Percentiles rank a stretch among this genome's conserved stretches.
Evolutionary conservation across 2,329 filamentous ascomycete species (phyloP).

Genomic region (Mariannaea sp.): DNA sequence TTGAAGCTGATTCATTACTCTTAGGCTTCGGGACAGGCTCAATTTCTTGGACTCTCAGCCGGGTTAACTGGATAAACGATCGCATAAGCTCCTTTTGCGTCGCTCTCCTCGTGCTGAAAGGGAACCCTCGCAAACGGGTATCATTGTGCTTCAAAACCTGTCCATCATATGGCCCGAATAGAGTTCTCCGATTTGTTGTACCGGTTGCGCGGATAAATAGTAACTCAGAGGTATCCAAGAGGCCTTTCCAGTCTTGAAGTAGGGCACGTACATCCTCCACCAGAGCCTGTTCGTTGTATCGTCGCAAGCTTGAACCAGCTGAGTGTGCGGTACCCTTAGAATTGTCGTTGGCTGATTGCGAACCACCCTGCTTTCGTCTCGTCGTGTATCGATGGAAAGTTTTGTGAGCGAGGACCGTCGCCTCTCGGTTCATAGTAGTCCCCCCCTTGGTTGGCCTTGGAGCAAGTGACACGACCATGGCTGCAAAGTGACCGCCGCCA

Average conservation of each 20-base stretch:
- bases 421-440: conserved; percentile 77
- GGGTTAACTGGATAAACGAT: conserved; percentile 89
- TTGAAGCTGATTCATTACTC: conserved; percentile 44
- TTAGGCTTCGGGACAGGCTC: conserved; percentile 65
- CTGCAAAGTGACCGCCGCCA: conserved; percentile 94
- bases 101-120: conserved; percentile 88
- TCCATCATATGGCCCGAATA: conserved; percentile 90
- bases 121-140: conserved; percentile 80
- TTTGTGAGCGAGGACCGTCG: conserved; percentile 90
- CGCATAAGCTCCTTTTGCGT: conserved; percentile 96
- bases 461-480: conserved; percentile 89
- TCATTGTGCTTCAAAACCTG: conserved; percentile 84
- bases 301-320: conserved; percentile 83
- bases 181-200: conserved; percentile 79
- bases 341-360: conserved; percentile 91
- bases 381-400: conserved; percentile 98
- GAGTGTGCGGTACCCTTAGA: conserved; percentile 95
- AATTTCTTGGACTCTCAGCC: conserved; percentile 82
- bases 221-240: conserved; percentile 83
- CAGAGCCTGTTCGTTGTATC: conserved; percentile 92
- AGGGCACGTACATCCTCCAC: conserved; percentile 85
- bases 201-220: conserved; percentile 91
- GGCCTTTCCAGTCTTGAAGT: conserved; percentile 79
- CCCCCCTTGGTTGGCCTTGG: conserved; percentile 75
- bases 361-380: conserved; percentile 91